phyloP scores from a whole-genome alignment of 2,329 filamentous ascomycete genomes.

The Diaporthe ampelina region DNA sequence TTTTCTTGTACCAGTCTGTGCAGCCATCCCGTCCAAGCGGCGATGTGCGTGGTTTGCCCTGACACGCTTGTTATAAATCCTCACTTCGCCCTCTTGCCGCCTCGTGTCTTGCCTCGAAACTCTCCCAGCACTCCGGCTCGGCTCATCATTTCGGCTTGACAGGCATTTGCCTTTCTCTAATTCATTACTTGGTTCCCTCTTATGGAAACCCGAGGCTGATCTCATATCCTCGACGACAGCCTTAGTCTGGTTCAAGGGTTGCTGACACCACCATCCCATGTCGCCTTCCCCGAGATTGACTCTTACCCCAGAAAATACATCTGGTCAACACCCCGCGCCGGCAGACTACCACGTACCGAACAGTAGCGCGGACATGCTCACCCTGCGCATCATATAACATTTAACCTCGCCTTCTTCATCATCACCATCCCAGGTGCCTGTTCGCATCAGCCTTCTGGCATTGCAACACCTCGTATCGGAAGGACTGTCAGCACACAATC shows the following conservation, averaged over 20 bases:
- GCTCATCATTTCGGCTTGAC: slow-evolving; percentile 9
- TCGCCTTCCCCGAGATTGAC: slow-evolving; percentile 7
- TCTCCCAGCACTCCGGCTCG: slow-evolving; percentile 7
- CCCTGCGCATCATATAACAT: slow-evolving; percentile 22
- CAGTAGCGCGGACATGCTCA: slow-evolving; percentile 7
- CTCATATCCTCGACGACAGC: background rate
- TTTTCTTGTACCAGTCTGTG: background rate
- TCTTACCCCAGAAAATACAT: background rate
- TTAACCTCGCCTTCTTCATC: background rate
- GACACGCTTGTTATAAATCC: slow-evolving; percentile 26
- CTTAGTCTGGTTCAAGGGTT: slow-evolving; percentile 14
- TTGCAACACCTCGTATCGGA: background rate
- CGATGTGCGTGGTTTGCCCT: background rate
- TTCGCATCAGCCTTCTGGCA: background rate
- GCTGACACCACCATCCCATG: background rate
- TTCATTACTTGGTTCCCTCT: slow-evolving; percentile 4
- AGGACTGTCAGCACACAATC: background rate
- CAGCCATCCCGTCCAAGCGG: slow-evolving; percentile 21
- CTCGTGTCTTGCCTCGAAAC: background rate
- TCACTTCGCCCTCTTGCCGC: slow-evolving; percentile 22
- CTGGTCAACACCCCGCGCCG: no score
- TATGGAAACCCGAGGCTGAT: slow-evolving; percentile 23
- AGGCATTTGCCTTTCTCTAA: background rate
- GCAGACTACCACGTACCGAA: background rate
- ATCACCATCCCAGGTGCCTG: accelerated